Conservation (phyloP, 176 grass and related monocot genomes). For the Paspalum notatum region DNA sequence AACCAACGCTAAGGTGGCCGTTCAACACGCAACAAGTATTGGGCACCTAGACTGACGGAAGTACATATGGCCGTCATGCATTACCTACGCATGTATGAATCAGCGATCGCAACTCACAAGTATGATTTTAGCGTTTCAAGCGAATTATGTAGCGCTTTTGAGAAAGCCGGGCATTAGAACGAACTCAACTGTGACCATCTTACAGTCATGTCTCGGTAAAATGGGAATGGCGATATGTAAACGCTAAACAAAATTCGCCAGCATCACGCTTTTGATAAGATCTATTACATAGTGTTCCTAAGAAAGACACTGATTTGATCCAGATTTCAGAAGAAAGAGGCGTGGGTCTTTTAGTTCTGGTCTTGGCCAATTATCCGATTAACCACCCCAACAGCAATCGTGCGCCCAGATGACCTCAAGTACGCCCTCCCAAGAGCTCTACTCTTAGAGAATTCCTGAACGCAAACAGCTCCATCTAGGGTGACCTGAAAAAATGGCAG, state of each 20-base stretch:
- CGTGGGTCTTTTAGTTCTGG: constrained; percentile 24
- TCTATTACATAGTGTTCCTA: background rate
- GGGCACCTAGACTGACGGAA: no score
- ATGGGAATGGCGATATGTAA: constrained; percentile 7
- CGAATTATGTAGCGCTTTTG: background rate
- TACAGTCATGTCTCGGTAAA: constrained; percentile 23
- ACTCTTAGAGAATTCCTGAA: constrained; percentile 83
- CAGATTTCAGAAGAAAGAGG: background rate
- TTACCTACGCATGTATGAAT: background rate
- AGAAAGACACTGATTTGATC: background rate
- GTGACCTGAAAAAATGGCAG: constrained; percentile 50
- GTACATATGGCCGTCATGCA: no score
- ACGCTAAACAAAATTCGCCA: constrained; percentile 52
- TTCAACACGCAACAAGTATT: no score
- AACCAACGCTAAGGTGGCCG: no score
- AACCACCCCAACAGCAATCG: constrained; percentile 80
- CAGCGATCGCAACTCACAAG: background rate
- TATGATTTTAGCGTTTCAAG: background rate
- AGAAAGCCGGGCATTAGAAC: background rate
- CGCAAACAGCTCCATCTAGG: constrained; percentile 68
- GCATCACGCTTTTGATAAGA: constrained; percentile 15
- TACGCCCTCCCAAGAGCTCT: constrained; percentile 80
- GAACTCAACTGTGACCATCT: constrained; percentile 23
- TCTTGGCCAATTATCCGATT: constrained; percentile 51
- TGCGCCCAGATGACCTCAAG: constrained; percentile 72